Evolutionary conservation across 163 green algal species (phyloP).

Genomic region (Scenedesmus sp.): DNA sequence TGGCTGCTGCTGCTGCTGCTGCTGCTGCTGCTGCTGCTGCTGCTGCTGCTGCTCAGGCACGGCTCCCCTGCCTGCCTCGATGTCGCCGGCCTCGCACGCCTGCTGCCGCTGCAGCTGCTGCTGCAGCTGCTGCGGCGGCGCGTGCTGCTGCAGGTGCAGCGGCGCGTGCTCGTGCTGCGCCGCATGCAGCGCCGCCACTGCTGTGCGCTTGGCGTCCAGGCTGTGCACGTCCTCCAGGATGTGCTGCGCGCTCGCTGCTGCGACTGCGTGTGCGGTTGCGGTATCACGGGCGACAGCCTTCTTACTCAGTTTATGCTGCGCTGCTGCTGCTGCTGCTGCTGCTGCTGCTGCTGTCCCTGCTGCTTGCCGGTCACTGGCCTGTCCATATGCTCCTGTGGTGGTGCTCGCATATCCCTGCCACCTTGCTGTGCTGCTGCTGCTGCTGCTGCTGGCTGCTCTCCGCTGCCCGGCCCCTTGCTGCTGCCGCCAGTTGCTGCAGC

Average conservation of each 20-base stretch:
- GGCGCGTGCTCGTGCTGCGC: constrained; percentile 43
- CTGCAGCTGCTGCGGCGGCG: background rate
- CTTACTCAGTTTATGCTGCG: constrained; percentile 14
- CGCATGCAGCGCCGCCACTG: constrained; percentile 46
- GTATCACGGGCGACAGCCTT: constrained; percentile 1
- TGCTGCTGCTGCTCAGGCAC: background rate
- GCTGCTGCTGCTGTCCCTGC: constrained; percentile 27
- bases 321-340: constrained; percentile 31
- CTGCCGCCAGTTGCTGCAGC: background rate
- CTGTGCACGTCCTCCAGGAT: constrained; percentile 47
- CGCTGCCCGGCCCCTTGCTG: background rate
- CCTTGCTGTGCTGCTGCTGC: background rate
- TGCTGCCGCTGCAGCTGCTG: constrained; percentile 21
- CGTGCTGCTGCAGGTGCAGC: constrained; percentile 27
- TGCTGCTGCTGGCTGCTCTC: background rate
- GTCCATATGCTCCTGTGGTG: constrained; percentile 19
- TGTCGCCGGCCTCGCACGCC: background rate
- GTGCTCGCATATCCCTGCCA: background rate
- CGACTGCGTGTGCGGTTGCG: constrained; percentile 37
- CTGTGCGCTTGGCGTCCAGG: constrained; percentile 42
- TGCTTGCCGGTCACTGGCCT: constrained; percentile 27
- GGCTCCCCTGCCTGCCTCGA: background rate
- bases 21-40: background rate
- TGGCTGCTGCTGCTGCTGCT: background rate
- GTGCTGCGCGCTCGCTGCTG: constrained; percentile 36